Evolutionary conservation across 352 stramenopile genomes (phyloP).

Genomic region (Phytophthora ohioensis): DNA sequence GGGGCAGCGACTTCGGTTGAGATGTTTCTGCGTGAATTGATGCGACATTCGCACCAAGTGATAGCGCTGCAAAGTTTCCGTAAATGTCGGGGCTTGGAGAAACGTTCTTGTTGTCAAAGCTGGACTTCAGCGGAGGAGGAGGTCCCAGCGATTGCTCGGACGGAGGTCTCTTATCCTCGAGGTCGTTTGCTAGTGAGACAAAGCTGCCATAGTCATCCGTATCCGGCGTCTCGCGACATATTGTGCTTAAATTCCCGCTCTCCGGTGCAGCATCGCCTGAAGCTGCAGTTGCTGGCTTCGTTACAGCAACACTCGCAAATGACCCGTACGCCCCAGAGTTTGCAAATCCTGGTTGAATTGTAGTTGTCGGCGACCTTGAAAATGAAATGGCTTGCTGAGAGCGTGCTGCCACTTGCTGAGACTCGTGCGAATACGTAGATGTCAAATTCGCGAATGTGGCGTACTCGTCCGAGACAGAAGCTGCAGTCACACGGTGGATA

Average conservation of each 20-base stretch:
- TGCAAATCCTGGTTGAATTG: constrained; percentile 10
- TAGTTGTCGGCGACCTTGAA: constrained; percentile 23
- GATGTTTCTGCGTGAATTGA: background rate
- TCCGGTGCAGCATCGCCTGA: background rate
- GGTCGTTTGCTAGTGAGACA: constrained; percentile 13
- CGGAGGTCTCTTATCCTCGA: constrained; percentile 26
- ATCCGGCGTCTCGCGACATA: background rate
- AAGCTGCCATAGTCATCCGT: constrained; percentile 41
- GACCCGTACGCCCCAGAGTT: constrained; percentile 37
- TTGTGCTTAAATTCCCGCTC: background rate
- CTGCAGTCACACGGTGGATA: background rate
- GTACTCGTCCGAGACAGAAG: constrained; percentile 28
- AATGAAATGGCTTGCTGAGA: constrained; percentile 26
- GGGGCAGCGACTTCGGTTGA: constrained; percentile 2
- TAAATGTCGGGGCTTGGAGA: constrained; percentile 33
- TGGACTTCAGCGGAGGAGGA: constrained; percentile 27
- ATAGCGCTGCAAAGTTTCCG: constrained; percentile 46
- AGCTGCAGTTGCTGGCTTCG: constrained; percentile 23
- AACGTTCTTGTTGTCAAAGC: constrained; percentile 12
- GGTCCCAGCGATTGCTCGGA: constrained; percentile 34
- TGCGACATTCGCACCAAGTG: constrained; percentile 9
- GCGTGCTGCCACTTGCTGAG: constrained; percentile 30
- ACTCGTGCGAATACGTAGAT: constrained; percentile 33
- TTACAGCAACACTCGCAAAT: constrained; percentile 38
- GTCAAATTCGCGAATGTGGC: constrained; percentile 37